phyloP scores from a whole-genome alignment of 2,329 filamentous ascomycete species.

The Penicillium sumatraense region DNA sequence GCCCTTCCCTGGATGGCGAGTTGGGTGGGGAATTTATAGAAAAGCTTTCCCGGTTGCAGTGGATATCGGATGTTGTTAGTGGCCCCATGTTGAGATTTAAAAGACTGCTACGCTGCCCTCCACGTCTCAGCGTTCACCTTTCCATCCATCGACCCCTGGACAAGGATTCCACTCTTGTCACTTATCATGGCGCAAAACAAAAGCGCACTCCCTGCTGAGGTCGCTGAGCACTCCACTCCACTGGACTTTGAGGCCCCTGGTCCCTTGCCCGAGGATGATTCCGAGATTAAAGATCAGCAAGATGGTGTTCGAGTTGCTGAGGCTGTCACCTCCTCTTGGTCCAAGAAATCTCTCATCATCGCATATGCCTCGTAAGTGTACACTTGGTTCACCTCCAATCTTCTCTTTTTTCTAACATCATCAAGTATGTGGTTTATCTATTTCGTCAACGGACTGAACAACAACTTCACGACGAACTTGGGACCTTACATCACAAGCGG shows the following conservation, averaged over 20 bases:
- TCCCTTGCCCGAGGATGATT: neutral
- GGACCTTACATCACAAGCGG: slow-evolving; percentile 57
- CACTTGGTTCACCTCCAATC: slow-evolving; percentile 44
- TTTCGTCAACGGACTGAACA: slow-evolving; percentile 47
- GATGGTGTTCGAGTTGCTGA: slow-evolving; percentile 30
- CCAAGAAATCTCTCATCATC: slow-evolving; percentile 44
- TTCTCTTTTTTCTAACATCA: neutral
- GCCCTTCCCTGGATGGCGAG: neutral
- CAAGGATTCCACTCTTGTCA: neutral
- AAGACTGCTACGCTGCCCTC: neutral
- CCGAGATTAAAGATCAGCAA: slow-evolving; percentile 15
- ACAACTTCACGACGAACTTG: slow-evolving; percentile 44
- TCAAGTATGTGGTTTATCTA: slow-evolving; percentile 49
- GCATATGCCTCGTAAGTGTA: slow-evolving; percentile 53
- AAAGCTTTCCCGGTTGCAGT: neutral
- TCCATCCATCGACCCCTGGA: neutral
- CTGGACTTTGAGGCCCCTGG: neutral
- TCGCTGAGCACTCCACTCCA: neutral
- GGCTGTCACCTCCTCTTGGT: slow-evolving; percentile 38
- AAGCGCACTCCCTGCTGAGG: neutral
- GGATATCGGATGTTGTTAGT: neutral
- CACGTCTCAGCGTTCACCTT: neutral
- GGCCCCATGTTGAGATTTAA: neutral
- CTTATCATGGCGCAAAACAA: neutral
- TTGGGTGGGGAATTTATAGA: neutral